phyloP scores from a whole-genome alignment of 1,139 yeast species.

The Hyphopichia khmerensis region DNA sequence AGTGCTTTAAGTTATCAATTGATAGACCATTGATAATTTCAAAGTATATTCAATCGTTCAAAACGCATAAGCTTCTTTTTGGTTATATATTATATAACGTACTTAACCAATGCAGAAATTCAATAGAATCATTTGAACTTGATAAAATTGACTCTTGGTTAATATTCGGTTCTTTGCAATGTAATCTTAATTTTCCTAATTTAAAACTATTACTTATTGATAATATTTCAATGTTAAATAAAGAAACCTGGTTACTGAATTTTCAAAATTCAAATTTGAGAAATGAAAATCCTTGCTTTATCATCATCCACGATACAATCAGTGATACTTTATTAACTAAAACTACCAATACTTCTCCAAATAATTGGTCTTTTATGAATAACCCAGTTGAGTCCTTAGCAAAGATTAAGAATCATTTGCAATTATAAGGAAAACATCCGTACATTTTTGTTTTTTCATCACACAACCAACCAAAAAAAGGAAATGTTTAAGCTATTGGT shows the following conservation, averaged over 20 bases:
- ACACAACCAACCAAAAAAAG: no score
- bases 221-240: constrained; percentile 13
- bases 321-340: constrained; percentile 11
- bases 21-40: no score
- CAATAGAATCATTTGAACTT: constrained; percentile 14
- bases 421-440: background rate
- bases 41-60: no score
- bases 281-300: constrained; percentile 8
- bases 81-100: constrained; percentile 8
- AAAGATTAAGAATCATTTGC: background rate
- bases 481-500: background rate
- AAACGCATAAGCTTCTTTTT: no score
- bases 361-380: background rate
- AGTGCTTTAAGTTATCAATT: constrained; percentile 5
- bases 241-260: constrained; percentile 13
- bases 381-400: background rate
- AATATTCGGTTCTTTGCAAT: constrained; percentile 13
- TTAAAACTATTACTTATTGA: constrained; percentile 20
- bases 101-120: constrained; percentile 7
- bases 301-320: constrained; percentile 15
- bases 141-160: constrained; percentile 16
- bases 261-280: constrained; percentile 12
- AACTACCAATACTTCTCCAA: background rate
- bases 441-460: no score
- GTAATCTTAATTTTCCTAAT: constrained; percentile 10